Conservation (phyloP, 1,284 basidiomycete species). For the Puccinia brachypodii region DNA sequence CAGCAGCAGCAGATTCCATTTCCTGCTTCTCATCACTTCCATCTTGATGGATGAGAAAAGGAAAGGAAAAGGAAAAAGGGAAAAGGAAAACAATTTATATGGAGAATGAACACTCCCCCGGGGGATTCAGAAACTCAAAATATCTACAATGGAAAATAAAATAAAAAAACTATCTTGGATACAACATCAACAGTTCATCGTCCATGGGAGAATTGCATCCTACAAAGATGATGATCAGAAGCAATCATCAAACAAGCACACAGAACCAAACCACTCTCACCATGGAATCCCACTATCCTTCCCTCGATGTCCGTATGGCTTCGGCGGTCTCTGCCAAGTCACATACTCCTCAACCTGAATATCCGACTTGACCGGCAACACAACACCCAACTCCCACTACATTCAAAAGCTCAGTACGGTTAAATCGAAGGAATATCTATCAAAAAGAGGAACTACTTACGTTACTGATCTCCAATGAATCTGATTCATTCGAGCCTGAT, state of each 20-base stretch:
- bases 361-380: slow-evolving; percentile 16
- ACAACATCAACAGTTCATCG: background rate
- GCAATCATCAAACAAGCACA: background rate
- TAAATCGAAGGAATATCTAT: background rate
- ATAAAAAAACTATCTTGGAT: background rate
- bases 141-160: background rate
- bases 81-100: too few species aligned
- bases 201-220: slow-evolving; percentile 46
- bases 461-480: slow-evolving; percentile 32
- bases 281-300: slow-evolving; percentile 35
- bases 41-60: too few species aligned
- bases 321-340: slow-evolving; percentile 37
- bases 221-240: background rate
- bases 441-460: background rate
- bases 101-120: too few species aligned
- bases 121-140: background rate
- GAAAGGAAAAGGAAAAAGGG: too few species aligned
- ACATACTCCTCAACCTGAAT: slow-evolving; percentile 2
- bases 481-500: background rate
- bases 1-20: slow-evolving; percentile 7
- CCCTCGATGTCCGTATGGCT: slow-evolving; percentile 29
- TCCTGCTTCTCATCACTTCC: too few species aligned
- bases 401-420: background rate
- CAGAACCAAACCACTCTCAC: background rate
- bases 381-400: slow-evolving; percentile 46